phyloP scores from a whole-genome alignment of 1,284 basidiomycete genomes.

The Naganishia cerealis region DNA sequence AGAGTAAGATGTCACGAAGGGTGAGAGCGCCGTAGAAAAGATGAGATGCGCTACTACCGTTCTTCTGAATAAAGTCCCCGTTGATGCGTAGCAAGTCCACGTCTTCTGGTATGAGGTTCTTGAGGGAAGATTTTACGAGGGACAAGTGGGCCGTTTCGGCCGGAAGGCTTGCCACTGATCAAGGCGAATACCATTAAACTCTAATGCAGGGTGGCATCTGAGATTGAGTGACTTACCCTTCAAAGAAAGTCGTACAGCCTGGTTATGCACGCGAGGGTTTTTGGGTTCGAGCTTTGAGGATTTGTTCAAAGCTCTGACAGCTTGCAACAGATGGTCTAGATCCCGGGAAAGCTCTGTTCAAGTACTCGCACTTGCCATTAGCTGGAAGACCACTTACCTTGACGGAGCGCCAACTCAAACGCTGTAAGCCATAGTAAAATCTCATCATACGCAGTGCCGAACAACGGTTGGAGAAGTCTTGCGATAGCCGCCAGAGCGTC shows the following conservation, averaged over 20 bases:
- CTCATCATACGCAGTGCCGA: slow-evolving; percentile 59
- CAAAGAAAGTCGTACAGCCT: slow-evolving; percentile 66
- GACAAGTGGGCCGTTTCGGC: slow-evolving; percentile 11
- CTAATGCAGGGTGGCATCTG: neutral
- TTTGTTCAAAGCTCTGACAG: slow-evolving; percentile 66
- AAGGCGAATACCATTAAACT: neutral
- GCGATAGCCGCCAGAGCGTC: slow-evolving; percentile 76
- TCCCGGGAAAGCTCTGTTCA: neutral
- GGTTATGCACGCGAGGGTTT: slow-evolving; percentile 69
- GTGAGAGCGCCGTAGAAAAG: slow-evolving; percentile 33
- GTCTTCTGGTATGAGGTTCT: slow-evolving; percentile 24
- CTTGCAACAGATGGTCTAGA: slow-evolving; percentile 76
- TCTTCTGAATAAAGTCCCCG: slow-evolving; percentile 32
- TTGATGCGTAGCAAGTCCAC: slow-evolving; percentile 26
- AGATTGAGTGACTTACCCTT: slow-evolving; percentile 55
- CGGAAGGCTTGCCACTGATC: slow-evolving; percentile 9
- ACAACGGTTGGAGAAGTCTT: slow-evolving; percentile 70
- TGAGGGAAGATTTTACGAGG: slow-evolving; percentile 30
- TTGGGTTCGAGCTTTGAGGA: slow-evolving; percentile 63
- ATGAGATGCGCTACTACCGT: slow-evolving; percentile 28
- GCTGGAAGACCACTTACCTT: slow-evolving; percentile 59
- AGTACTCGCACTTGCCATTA: slow-evolving; percentile 3
- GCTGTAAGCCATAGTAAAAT: slow-evolving; percentile 71
- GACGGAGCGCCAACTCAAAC: slow-evolving; percentile 78
- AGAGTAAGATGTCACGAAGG: slow-evolving; percentile 30